Evolutionary conservation across 2,329 filamentous ascomycete genomes (phyloP).

Genomic region (Paecilomyces dactylethromorphus): DNA sequence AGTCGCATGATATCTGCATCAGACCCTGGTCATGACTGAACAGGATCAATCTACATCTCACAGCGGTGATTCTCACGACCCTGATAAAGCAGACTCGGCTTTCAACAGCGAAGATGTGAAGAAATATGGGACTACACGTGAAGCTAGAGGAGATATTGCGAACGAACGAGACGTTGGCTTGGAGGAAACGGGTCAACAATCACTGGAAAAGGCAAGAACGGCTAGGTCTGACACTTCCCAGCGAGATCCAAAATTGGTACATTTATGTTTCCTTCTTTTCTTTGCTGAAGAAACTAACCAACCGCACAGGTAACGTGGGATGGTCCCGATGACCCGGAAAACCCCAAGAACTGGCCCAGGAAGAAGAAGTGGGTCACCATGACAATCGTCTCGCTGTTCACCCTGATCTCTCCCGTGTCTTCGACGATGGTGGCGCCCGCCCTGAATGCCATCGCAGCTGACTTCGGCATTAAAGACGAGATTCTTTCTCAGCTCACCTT

Average conservation of each 20-base stretch:
- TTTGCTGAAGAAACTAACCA: too few relatives aligned
- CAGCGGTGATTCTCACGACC: too few relatives aligned
- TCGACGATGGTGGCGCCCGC: constrained; percentile 54
- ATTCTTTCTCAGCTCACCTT: constrained; percentile 44
- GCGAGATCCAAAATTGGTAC: constrained; percentile 16
- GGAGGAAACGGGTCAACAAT: not conserved
- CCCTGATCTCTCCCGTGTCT: constrained; percentile 58
- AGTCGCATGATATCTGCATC: too few relatives aligned
- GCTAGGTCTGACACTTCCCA: constrained; percentile 5
- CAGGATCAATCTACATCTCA: too few relatives aligned
- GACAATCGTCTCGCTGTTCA: constrained; percentile 51
- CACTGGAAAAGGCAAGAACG: too few relatives aligned
- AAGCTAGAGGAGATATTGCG: too few relatives aligned
- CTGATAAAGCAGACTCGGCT: too few relatives aligned
- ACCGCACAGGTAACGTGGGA: constrained; percentile 44
- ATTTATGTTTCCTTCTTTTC: too few relatives aligned
- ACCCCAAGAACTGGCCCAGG: constrained; percentile 49
- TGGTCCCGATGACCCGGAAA: constrained; percentile 44
- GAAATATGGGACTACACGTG: too few relatives aligned
- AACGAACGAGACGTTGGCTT: too few relatives aligned
- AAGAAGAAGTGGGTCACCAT: constrained; percentile 53
- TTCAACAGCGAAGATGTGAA: too few relatives aligned
- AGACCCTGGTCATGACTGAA: too few relatives aligned
- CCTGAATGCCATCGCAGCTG: constrained; percentile 45
- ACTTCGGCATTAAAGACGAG: constrained; percentile 46